These are phyloP conservation scores for Flaveria bidentis DNA, from an alignment of 129 eudicot genomes.

Conservation along the genomic window DNA sequence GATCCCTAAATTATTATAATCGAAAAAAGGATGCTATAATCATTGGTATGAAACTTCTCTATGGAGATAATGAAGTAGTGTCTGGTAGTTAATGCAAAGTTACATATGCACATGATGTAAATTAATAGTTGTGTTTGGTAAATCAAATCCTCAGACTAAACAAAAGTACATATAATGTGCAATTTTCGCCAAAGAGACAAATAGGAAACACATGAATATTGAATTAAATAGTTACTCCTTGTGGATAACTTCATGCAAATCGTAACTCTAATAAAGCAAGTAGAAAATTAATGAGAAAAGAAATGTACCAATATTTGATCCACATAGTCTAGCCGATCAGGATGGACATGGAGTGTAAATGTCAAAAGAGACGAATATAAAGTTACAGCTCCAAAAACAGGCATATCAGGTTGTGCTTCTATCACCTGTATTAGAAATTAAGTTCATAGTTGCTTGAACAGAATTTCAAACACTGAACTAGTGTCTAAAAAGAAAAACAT, in stretches of 20 bases:
- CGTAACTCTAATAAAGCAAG: neutral
- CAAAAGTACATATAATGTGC: conserved; percentile 6
- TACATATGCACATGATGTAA: conserved; percentile 1
- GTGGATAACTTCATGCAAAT: conserved; percentile 20
- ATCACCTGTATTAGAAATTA: conserved; percentile 64
- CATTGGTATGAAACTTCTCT: conserved; percentile 8
- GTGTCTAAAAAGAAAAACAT: conserved; percentile 2
- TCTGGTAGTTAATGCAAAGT: conserved; percentile 5
- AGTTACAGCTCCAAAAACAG: conserved; percentile 79
- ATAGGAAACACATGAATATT: neutral
- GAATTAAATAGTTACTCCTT: conserved; percentile 1
- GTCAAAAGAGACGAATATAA: conserved; percentile 89
- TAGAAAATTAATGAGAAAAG: conserved; percentile 14
- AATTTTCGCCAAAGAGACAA: neutral
- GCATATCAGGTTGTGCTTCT: conserved; percentile 92
- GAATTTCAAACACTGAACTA: conserved; percentile 10
- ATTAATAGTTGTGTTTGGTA: conserved; percentile 11
- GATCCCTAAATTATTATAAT: neutral
- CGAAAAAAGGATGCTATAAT: neutral
- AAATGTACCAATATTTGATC: conserved; percentile 84
- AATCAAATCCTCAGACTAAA: conserved; percentile 3
- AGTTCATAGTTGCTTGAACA: conserved; percentile 18
- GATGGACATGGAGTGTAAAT: conserved; percentile 88
- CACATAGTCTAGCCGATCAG: conserved; percentile 92
- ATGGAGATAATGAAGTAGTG: conserved; percentile 8